Conservation (phyloP, 805 yeast species). For the Vanderwaltozyma tropicalis region DNA sequence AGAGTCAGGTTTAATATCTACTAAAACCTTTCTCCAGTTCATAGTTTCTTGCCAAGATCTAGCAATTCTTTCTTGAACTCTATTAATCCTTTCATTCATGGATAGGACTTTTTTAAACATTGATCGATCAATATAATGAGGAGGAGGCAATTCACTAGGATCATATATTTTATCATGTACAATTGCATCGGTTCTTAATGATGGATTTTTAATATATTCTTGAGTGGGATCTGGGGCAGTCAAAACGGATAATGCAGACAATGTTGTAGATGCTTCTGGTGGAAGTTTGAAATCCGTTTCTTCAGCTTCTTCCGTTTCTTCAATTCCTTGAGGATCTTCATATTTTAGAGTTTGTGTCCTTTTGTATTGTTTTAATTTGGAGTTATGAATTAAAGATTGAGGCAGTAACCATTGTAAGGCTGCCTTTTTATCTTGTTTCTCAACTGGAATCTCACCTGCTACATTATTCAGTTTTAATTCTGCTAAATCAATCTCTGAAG, state of each 20-base stretch:
- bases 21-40: conserved; percentile 85
- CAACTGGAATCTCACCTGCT: conserved; percentile 21
- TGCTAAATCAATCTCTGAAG: background rate
- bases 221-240: conserved; percentile 72
- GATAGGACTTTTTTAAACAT: conserved; percentile 21
- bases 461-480: too few species aligned
- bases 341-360: conserved; percentile 16
- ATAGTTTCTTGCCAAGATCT: conserved; percentile 73
- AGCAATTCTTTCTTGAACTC: conserved; percentile 62
- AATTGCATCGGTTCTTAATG: conserved; percentile 50
- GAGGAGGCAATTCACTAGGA: conserved; percentile 55
- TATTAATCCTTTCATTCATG: conserved; percentile 25
- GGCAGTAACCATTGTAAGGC: conserved; percentile 22
- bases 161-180: conserved; percentile 73
- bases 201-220: conserved; percentile 59
- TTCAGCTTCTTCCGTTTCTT: conserved; percentile 2
- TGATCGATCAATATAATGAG: conserved; percentile 28
- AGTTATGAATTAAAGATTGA: conserved; percentile 13
- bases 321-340: conserved; percentile 3
- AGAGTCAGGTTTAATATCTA: conserved; percentile 77
- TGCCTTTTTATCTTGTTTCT: conserved; percentile 18
- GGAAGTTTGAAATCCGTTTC: conserved; percentile 32
- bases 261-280: conserved; percentile 67
- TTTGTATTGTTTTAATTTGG: conserved; percentile 14
- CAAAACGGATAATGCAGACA: conserved; percentile 67